These are phyloP conservation scores for Eleusine indica DNA, from an alignment of 176 grass and related monocot genomes.

Conservation along the genomic window DNA sequence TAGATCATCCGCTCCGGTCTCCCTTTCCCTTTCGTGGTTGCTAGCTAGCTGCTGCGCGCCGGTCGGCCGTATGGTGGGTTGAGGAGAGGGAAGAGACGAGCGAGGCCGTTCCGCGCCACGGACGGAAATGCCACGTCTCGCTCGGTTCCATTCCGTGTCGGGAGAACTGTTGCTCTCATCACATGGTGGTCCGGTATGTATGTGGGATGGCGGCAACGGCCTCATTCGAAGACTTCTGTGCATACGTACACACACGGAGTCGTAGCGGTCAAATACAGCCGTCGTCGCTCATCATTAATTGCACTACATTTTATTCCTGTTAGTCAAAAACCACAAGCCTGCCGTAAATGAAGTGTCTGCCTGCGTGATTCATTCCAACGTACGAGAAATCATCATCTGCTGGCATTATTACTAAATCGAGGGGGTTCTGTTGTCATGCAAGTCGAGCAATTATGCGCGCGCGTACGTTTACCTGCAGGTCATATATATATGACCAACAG, in stretches of 20 bases:
- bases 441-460: not conserved
- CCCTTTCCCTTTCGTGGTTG: not conserved
- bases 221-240: not conserved
- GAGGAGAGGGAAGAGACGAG: not conserved
- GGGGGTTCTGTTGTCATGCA: not conserved
- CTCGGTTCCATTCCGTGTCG: conserved; percentile 4
- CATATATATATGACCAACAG: not conserved
- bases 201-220: not conserved
- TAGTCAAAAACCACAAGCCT: too few relatives aligned
- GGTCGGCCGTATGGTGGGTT: not conserved
- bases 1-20: too few relatives aligned
- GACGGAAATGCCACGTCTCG: not conserved
- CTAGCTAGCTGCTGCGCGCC: not conserved
- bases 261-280: not conserved
- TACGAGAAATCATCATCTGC: too few relatives aligned
- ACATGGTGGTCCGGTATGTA: conserved; percentile 26
- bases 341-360: not conserved
- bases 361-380: not conserved
- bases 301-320: too few relatives aligned
- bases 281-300: not conserved
- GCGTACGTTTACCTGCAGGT: not conserved
- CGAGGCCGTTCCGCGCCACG: not conserved
- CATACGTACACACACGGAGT: not conserved
- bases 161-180: not conserved
- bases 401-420: too few relatives aligned